Base-by-base conservation (phyloP, 1,284 basidiomycete genomes). In the Ustilago hordei region DNA sequence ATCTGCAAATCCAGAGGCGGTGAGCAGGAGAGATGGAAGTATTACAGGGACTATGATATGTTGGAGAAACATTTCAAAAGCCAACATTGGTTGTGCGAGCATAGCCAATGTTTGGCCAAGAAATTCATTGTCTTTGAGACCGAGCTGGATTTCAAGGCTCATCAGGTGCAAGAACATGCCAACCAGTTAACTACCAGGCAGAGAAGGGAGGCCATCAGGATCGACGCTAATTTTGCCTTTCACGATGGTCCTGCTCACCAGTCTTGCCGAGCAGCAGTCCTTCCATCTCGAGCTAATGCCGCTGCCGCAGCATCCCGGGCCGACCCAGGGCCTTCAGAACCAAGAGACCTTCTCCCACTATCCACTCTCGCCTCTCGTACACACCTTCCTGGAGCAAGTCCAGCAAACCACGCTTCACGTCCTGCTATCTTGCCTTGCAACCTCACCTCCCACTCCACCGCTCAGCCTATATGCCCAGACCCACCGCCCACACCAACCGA, bases 61-160 rank as follows among this genome's bases (percentile, higher is more conserved):
- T 85, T 83, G 84, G 88, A 84, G 60, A 60, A 60, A 34, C 84
- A 86, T 70, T 86, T 84, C 79, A 87, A 87, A 60, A 79, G 86
- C 39, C 87, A 87, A 34, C 96, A 99, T 86, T 90, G 90, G 86
- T 91, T 93, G 3, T 99, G 96, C 85, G 89, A 87, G 4, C 91
- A 94, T 64, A 81, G 90, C 0, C 85, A 89, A 38, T 99, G 96
- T 85, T 90, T 93, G 43, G 91, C 91, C 17, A 91, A 91, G 81
- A 98, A 97, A 87, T 99, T 98, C 81, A 93, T 98, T 58, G 96
- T 99, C 15, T 99, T 98, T 86, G 91, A 78, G 23, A 92, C 92
- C 23, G 89, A 91, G 41, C 88, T 99, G 38, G 97, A 98, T 84
- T 91, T 98, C 55, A 92, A 96, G 86, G 95, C 92, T 0, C 96